phyloP scores from a whole-genome alignment of 2,329 filamentous ascomycete species.

The Phyllosticta citriasiana region DNA sequence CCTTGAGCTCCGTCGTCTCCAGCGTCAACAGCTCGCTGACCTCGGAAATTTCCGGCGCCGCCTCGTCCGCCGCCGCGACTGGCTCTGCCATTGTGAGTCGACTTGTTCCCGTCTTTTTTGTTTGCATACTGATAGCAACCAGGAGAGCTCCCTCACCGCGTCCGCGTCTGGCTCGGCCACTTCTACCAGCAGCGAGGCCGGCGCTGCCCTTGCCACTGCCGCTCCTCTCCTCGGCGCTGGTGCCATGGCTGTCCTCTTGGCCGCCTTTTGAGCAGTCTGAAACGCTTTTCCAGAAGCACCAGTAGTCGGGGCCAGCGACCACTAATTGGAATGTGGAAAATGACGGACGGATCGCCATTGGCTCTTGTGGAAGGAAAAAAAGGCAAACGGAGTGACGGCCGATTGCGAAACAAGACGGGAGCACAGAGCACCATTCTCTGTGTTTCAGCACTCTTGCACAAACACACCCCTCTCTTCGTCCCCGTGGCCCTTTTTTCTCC shows the following conservation, averaged over 20 bases:
- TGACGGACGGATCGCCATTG: not conserved
- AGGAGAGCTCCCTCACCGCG: not conserved
- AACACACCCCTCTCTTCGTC: not conserved
- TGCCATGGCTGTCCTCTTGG: conserved; percentile 26
- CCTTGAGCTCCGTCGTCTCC: conserved; percentile 12
- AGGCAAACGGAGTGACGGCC: not conserved
- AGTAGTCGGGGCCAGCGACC: not conserved
- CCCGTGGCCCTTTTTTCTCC: not conserved
- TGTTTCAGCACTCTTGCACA: not conserved
- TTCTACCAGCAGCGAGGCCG: conserved; percentile 12
- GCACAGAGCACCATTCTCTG: not conserved
- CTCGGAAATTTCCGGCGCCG: conserved; percentile 2
- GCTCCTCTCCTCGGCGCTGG: conserved; percentile 27
- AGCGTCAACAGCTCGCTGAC: not conserved
- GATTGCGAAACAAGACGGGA: not conserved
- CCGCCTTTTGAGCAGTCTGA: conserved; percentile 22
- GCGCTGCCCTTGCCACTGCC: conserved; percentile 25
- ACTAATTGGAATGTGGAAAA: conserved; percentile 1
- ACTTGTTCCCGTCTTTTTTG: not conserved
- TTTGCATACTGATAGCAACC: not conserved
- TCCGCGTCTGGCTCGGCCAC: conserved; percentile 6
- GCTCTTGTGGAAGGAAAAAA: not conserved
- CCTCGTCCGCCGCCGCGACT: conserved; percentile 5
- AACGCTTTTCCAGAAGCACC: not conserved
- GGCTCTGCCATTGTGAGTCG: not conserved